Conservation (phyloP, 1,284 basidiomycete genomes). For the Cryptococcus sp. region DNA sequence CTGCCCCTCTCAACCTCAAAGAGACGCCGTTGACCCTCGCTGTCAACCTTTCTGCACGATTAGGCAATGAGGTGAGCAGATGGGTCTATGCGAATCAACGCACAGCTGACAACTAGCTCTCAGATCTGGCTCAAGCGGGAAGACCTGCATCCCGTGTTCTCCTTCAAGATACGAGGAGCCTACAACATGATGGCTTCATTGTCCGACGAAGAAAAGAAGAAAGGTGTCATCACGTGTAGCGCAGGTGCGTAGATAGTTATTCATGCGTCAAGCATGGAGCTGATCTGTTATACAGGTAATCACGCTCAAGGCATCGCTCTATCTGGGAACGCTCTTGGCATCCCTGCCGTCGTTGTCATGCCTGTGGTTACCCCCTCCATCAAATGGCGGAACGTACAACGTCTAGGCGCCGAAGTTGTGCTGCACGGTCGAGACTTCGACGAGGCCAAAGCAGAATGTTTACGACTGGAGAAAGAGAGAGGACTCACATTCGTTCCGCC, state of each 20-base stretch:
- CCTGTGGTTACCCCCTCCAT: constrained; percentile 92
- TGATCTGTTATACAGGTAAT: constrained; percentile 65
- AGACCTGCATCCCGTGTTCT: constrained; percentile 97
- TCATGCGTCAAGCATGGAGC: constrained; percentile 69
- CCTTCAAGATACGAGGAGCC: constrained; percentile 97
- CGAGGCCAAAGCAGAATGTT: constrained; percentile 93
- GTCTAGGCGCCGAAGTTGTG: constrained; percentile 91
- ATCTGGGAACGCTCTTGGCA: constrained; percentile 78
- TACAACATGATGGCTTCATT: constrained; percentile 98
- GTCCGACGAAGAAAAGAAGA: constrained; percentile 85
- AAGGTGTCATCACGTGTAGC: constrained; percentile 96
- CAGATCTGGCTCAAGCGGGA: constrained; percentile 92
- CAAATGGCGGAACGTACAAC: constrained; percentile 91
- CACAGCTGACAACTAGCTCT: constrained; percentile 10
- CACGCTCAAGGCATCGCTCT: constrained; percentile 98
- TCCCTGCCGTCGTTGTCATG: constrained; percentile 99
- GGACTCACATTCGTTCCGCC: constrained; percentile 92
- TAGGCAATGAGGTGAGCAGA: constrained; percentile 70
- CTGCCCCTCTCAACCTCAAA: constrained; percentile 67
- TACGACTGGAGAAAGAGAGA: constrained; percentile 72
- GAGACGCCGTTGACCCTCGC: constrained; percentile 90
- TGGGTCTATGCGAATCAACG: background rate
- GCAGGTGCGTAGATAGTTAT: constrained; percentile 92
- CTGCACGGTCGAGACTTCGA: constrained; percentile 93
- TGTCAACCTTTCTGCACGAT: constrained; percentile 76